A percentile compares a stretch with the other conserved stretches of the same genome.
Evolutionary conservation across 2,329 filamentous ascomycete genomes (phyloP).

Genomic region (Diaporthe humulicola): DNA sequence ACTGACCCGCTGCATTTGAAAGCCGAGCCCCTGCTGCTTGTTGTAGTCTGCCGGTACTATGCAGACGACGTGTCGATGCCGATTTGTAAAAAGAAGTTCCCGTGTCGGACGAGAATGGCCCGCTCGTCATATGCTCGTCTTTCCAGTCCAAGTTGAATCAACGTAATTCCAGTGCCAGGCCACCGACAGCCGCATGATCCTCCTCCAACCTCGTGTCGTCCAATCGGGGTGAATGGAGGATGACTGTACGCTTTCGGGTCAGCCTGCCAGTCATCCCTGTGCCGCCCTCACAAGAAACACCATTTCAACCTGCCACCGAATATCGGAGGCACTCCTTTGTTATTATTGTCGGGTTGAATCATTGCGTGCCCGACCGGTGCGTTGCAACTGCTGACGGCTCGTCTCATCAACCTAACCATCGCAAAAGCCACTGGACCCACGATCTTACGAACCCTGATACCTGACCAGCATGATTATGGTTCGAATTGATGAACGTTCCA

Average conservation of each 20-base stretch:
- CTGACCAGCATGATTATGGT: neutral
- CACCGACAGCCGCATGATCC: neutral
- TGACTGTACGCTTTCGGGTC: conserved; percentile 3
- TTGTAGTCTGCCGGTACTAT: neutral
- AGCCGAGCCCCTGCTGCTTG: conserved; percentile 11
- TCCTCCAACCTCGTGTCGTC: neutral
- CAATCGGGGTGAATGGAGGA: neutral
- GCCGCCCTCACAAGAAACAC: neutral
- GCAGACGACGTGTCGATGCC: neutral
- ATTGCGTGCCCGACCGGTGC: neutral
- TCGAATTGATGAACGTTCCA: neutral
- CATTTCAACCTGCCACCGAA: neutral
- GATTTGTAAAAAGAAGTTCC: neutral
- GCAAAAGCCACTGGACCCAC: neutral
- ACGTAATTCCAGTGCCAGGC: neutral
- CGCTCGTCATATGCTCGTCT: neutral
- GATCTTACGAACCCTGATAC: neutral
- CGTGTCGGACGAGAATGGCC: conserved; percentile 11
- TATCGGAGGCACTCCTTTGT: neutral
- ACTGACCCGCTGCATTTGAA: conserved; percentile 1
- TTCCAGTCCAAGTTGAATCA: neutral
- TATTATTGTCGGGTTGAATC: neutral
- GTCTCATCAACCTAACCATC: neutral
- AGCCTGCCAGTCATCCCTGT: conserved; percentile 16
- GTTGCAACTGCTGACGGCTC: neutral